A percentile compares a stretch with the other conserved stretches of the same genome.
These are phyloP conservation scores for Chalciporus pseudorubinellus DNA, from an alignment of 768 basidiomycete species.

Conservation along the genomic window DNA sequence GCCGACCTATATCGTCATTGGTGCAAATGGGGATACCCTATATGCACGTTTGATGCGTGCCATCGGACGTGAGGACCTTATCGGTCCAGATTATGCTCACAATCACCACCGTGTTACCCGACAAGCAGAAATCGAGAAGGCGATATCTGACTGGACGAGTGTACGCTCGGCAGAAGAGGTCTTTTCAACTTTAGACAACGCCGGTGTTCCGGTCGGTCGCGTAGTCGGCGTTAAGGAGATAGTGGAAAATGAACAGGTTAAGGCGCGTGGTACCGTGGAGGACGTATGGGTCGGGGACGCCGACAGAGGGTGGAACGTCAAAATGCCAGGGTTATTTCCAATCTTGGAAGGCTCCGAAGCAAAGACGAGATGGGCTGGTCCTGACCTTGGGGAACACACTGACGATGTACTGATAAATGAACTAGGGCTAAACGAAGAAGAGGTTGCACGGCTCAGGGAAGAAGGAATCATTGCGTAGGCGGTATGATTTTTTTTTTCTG, in stretches of 20 bases:
- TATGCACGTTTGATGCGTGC: constrained; percentile 65
- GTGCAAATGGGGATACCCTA: constrained; percentile 69
- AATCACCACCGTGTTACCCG: constrained; percentile 43
- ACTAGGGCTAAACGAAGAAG: constrained; percentile 38
- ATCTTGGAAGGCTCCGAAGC: constrained; percentile 57
- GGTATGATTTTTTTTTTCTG: not conserved
- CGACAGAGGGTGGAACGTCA: constrained; percentile 55
- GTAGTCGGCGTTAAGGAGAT: constrained; percentile 64
- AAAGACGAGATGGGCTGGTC: constrained; percentile 66
- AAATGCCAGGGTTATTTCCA: constrained; percentile 67
- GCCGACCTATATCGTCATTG: constrained; percentile 64
- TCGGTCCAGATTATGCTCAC: constrained; percentile 47
- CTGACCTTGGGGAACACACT: constrained; percentile 61
- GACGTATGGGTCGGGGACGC: constrained; percentile 51
- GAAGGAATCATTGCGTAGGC: constrained; percentile 40
- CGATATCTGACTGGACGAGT: constrained; percentile 60
- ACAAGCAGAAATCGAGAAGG: constrained; percentile 54
- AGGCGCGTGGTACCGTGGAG: constrained; percentile 53
- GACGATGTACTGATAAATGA: constrained; percentile 46
- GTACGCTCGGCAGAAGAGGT: constrained; percentile 52
- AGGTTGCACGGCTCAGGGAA: constrained; percentile 38
- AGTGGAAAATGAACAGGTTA: constrained; percentile 54
- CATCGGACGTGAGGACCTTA: constrained; percentile 58
- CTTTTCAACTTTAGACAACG: constrained; percentile 44
- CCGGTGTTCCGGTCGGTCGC: constrained; percentile 62